Base-by-base conservation (phyloP, 164 flowering plant species). In the Magnolia officinalis region DNA sequence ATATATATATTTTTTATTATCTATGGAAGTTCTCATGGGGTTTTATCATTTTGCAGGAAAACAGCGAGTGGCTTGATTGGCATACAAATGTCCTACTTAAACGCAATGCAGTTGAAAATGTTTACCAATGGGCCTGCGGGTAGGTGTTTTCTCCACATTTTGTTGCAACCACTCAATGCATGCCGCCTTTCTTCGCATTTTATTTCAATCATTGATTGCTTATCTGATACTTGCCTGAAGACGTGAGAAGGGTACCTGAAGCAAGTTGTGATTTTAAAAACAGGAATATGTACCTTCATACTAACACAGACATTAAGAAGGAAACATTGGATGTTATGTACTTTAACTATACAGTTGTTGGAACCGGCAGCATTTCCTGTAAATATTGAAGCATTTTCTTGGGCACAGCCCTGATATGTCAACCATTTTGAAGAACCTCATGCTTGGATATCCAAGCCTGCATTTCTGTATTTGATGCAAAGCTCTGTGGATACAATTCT, bases 71-170 rank as follows among this genome's bases (percentile, higher is more conserved):
- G 98, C 75, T 70, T 50, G 98, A 93, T 72, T 93, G 95, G 94
- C 89, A 92, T 73, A 37, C 87, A 61, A 89, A 88, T 85, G 87
- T 91, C 49, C 83, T 95, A 67, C 77, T 83, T 68, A 90, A 84
- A 79, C 96, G 98, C 73, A 95, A 93, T 77, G 81, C 89, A 4
- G 75, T 90, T 69, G 98, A 95, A 85, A 93, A 95, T 82, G 91
- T 95, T 16, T 86, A 86, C 78, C 93, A 92, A 58, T 95, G 98
- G 98, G 90, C 90, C 13, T 95, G 98, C 76, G 98, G 98, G 98
- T 95, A 86, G 75, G 96, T 86, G 66, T 66, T 50, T 50, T 23
- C 70, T 37, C 63, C 6, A 18, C 71, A 14, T 65, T 24, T 65
- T 18, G 29, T 11, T 21, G 13, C 26, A 21, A 66, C 4, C 45